These are phyloP conservation scores for Xylaria venustula DNA, from an alignment of 495 filamentous ascomycete species.

Conservation along the genomic window DNA sequence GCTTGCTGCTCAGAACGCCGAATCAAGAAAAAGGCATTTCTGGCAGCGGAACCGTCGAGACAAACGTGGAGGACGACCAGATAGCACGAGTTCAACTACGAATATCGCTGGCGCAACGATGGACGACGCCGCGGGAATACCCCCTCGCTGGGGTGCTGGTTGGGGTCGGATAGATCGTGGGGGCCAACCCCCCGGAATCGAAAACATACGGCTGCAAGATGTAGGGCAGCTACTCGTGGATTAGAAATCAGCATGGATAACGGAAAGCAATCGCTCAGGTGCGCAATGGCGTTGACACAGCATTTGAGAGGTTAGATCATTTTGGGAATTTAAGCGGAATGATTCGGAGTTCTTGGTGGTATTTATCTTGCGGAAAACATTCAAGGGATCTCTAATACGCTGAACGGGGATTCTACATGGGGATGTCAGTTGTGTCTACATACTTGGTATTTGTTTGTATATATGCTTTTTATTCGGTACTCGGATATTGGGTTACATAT, in stretches of 20 bases:
- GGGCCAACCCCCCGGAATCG: slow-evolving; percentile 20
- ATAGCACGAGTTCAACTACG: slow-evolving; percentile 26
- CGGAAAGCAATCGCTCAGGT: background rate
- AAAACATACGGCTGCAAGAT: slow-evolving; percentile 33
- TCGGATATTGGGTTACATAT: background rate
- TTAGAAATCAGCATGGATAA: background rate
- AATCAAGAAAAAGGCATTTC: slow-evolving; percentile 19
- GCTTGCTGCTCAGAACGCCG: slow-evolving; percentile 15
- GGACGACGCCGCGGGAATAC: slow-evolving; percentile 11
- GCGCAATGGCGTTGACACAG: background rate
- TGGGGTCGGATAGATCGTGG: slow-evolving; percentile 37
- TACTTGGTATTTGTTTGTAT: background rate
- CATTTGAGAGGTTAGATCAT: background rate
- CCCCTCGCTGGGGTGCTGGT: slow-evolving; percentile 36
- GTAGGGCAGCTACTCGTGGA: slow-evolving; percentile 25
- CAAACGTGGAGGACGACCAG: slow-evolving; percentile 11
- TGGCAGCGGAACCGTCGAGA: slow-evolving; percentile 13
- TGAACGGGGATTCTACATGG: background rate
- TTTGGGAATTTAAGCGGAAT: background rate
- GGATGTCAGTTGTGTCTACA: background rate
- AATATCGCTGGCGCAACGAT: slow-evolving; percentile 15
- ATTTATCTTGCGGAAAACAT: background rate
- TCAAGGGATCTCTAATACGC: background rate
- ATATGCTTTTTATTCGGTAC: background rate
- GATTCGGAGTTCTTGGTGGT: background rate